These are phyloP conservation scores for Claviceps digitariae DNA, from an alignment of 2,329 filamentous ascomycete genomes.

Conservation along the genomic window DNA sequence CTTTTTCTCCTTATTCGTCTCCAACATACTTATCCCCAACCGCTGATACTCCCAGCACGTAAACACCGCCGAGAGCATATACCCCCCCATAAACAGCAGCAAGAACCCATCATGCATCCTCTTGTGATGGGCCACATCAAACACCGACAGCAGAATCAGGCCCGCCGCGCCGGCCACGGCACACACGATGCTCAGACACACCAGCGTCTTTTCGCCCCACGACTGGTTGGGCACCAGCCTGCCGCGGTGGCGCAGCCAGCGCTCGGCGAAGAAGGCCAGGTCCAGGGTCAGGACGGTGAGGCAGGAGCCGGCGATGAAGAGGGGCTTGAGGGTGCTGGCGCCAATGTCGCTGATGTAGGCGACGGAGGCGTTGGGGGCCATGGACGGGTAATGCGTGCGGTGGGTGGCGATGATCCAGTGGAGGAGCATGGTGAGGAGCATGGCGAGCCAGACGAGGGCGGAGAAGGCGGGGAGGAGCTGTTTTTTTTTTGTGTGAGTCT, in stretches of 20 bases:
- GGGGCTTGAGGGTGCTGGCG: constrained; percentile 50
- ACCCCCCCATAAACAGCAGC: constrained; percentile 71
- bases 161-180: constrained; percentile 66
- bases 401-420: constrained; percentile 49
- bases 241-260: constrained; percentile 71
- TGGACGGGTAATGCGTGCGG: constrained; percentile 44
- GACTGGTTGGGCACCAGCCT: constrained; percentile 63
- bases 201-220: constrained; percentile 47
- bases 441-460: constrained; percentile 50
- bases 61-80: constrained; percentile 73
- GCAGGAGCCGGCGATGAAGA: constrained; percentile 61
- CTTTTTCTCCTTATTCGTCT: background rate
- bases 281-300: constrained; percentile 71
- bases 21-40: constrained; percentile 52
- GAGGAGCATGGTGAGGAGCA: constrained; percentile 56
- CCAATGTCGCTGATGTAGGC: constrained; percentile 62
- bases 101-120: constrained; percentile 64
- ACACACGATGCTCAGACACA: constrained; percentile 46
- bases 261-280: constrained; percentile 65
- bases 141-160: constrained; percentile 71
- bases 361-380: constrained; percentile 44
- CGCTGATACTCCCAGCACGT: constrained; percentile 85
- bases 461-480: constrained; percentile 58
- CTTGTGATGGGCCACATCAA: constrained; percentile 62
- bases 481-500: background rate